Evolutionary conservation across 83 land plant genomes (phyloP).

Genomic region (Picea abies): DNA sequence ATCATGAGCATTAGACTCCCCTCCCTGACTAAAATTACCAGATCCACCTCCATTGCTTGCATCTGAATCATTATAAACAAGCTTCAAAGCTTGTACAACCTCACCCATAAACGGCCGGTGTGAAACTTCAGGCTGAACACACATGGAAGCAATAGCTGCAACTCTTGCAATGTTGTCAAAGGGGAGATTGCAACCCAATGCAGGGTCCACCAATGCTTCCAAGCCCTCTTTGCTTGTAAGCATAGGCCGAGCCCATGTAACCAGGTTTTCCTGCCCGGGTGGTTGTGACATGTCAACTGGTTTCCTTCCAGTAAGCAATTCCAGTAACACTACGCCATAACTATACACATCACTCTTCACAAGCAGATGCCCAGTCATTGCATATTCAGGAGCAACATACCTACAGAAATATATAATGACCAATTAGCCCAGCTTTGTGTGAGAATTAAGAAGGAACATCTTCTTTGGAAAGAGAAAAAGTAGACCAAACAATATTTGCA

Average conservation of each 20-base stretch:
- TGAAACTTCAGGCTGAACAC: constrained; percentile 76
- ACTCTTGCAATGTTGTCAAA: constrained; percentile 51
- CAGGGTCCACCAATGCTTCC: constrained; percentile 49
- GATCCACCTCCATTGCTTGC: constrained; percentile 38
- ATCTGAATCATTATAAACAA: constrained; percentile 61
- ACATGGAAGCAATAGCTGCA: constrained; percentile 81
- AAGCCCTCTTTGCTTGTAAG: constrained; percentile 54
- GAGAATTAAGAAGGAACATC: neutral
- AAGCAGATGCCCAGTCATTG: constrained; percentile 77
- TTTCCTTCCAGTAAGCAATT: constrained; percentile 67
- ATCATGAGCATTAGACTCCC: constrained; percentile 30
- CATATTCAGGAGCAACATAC: constrained; percentile 79
- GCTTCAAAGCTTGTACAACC: constrained; percentile 76
- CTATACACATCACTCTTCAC: constrained; percentile 81
- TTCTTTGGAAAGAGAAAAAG: neutral
- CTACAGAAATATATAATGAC: constrained; percentile 23
- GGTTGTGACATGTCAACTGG: constrained; percentile 75
- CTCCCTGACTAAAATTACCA: constrained; percentile 34
- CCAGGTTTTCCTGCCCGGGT: constrained; percentile 75
- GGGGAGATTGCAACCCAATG: constrained; percentile 27
- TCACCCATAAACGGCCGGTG: constrained; percentile 80
- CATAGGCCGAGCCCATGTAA: constrained; percentile 75
- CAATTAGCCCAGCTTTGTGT: neutral
- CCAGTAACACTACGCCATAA: constrained; percentile 79
- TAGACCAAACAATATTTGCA: neutral